A percentile compares a stretch with the other conserved stretches of the same genome.
Evolutionary conservation across 768 basidiomycete genomes (phyloP).

Genomic region (Leccinum imitatum): DNA sequence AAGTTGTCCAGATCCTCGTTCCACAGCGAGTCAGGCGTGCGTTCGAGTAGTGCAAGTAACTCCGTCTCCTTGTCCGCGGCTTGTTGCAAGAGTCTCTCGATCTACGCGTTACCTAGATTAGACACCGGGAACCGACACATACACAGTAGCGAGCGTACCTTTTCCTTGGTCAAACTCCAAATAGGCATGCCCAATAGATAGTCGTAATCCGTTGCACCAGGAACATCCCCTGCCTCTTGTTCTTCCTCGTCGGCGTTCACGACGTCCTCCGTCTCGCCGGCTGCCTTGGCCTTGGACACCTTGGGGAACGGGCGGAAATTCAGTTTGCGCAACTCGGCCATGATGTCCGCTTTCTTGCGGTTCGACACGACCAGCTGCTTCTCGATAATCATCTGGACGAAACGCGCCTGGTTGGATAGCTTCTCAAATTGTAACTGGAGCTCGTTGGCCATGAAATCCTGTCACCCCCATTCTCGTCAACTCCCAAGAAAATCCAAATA

Average conservation of each 20-base stretch:
- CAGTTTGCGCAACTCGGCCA: slow-evolving; percentile 75
- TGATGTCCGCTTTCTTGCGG: slow-evolving; percentile 86
- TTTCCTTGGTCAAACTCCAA: slow-evolving; percentile 92
- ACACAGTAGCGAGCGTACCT: slow-evolving; percentile 43
- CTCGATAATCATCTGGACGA: slow-evolving; percentile 93
- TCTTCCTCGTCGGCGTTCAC: slow-evolving; percentile 51
- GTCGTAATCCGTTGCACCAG: slow-evolving; percentile 71
- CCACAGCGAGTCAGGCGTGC: slow-evolving; percentile 84
- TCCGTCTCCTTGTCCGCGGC: slow-evolving; percentile 82
- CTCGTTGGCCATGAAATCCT: slow-evolving; percentile 86
- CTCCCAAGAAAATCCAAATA: not conserved
- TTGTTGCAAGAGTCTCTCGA: slow-evolving; percentile 79
- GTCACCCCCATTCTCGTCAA: not conserved
- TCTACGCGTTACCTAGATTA: slow-evolving; percentile 43
- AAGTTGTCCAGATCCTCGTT: slow-evolving; percentile 85
- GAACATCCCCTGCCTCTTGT: slow-evolving; percentile 42
- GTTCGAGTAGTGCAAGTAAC: slow-evolving; percentile 71
- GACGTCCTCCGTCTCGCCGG: slow-evolving; percentile 62
- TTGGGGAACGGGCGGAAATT: slow-evolving; percentile 95
- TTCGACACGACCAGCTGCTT: slow-evolving; percentile 79
- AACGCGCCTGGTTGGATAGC: slow-evolving; percentile 92
- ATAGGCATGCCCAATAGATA: slow-evolving; percentile 96
- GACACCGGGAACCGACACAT: not conserved
- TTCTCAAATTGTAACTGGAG: slow-evolving; percentile 80
- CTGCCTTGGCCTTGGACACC: slow-evolving; percentile 60